A percentile compares a stretch with the other conserved stretches of the same genome.
Conservation (phyloP, 139 green algal species). For the Closterium sp. region DNA sequence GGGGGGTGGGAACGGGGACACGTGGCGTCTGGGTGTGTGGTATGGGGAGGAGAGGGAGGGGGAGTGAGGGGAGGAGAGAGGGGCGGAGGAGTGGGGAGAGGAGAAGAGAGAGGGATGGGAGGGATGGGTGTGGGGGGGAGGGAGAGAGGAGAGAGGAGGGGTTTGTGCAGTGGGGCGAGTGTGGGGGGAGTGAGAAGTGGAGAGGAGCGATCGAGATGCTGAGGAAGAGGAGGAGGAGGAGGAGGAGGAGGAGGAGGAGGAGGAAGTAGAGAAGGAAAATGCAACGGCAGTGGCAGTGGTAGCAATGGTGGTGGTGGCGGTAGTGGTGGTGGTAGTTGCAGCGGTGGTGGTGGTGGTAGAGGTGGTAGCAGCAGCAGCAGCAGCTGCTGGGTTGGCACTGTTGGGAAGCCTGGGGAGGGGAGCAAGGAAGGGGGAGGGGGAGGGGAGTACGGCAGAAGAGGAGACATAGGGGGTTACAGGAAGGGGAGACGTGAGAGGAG, state of each 20-base stretch:
- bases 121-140: background rate
- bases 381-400: too few species aligned
- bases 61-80: background rate
- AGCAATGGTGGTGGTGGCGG: background rate
- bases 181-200: background rate
- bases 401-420: too few species aligned
- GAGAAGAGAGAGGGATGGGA: background rate
- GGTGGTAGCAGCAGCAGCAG: too few species aligned
- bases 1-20: background rate
- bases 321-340: background rate
- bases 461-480: too few species aligned
- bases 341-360: too few species aligned
- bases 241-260: background rate
- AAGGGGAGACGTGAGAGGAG: too few species aligned
- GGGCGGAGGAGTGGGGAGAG: background rate
- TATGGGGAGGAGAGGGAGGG: background rate
- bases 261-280: background rate
- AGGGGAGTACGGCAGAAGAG: too few species aligned
- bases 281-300: background rate
- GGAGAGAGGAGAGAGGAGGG: background rate
- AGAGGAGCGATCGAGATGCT: background rate
- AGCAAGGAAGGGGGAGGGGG: too few species aligned
- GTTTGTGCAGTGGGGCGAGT: background rate
- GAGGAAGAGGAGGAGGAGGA: background rate
- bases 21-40: background rate